A percentile compares a stretch with the other conserved stretches of the same genome.
phyloP scores from a whole-genome alignment of 257 asterid species.

The Solanum piurae region DNA sequence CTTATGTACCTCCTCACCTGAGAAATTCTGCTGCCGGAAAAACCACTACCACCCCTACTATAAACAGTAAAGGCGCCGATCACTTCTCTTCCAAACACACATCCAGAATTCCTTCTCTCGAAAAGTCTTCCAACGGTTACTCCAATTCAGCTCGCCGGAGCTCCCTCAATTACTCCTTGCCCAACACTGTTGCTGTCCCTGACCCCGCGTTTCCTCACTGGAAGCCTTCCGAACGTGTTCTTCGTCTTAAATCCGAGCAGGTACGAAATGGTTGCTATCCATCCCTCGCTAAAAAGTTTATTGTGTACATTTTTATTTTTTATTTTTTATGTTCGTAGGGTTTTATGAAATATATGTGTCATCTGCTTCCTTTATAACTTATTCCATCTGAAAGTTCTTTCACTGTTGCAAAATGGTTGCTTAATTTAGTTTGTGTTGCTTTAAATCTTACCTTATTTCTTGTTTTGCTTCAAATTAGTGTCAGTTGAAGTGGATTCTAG shows the following conservation, averaged over 20 bases:
- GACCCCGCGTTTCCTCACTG: constrained; percentile 50
- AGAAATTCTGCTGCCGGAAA: constrained; percentile 41
- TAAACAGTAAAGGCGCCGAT: constrained; percentile 21
- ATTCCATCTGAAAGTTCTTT: not conserved
- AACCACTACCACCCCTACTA: constrained; percentile 14
- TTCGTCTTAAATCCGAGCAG: constrained; percentile 63
- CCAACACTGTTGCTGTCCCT: constrained; percentile 20
- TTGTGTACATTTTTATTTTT: not conserved
- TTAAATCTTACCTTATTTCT: not conserved
- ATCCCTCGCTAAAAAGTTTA: not conserved
- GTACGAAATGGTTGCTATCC: constrained; percentile 2
- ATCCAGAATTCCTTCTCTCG: constrained; percentile 11
- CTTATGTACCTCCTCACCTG: constrained; percentile 91
- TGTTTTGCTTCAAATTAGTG: not conserved
- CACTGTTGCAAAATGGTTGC: not conserved
- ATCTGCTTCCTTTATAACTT: not conserved
- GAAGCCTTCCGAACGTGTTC: constrained; percentile 80
- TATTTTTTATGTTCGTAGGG: not conserved
- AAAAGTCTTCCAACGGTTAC: constrained; percentile 8
- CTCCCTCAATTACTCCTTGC: constrained; percentile 29
- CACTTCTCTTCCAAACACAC: constrained; percentile 29
- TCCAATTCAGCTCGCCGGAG: constrained; percentile 35
- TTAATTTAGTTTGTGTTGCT: not conserved
- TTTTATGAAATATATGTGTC: not conserved
- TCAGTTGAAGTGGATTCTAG: not conserved